phyloP scores from a whole-genome alignment of 176 grass and related monocot genomes.

The Eremochloa ophiuroides region DNA sequence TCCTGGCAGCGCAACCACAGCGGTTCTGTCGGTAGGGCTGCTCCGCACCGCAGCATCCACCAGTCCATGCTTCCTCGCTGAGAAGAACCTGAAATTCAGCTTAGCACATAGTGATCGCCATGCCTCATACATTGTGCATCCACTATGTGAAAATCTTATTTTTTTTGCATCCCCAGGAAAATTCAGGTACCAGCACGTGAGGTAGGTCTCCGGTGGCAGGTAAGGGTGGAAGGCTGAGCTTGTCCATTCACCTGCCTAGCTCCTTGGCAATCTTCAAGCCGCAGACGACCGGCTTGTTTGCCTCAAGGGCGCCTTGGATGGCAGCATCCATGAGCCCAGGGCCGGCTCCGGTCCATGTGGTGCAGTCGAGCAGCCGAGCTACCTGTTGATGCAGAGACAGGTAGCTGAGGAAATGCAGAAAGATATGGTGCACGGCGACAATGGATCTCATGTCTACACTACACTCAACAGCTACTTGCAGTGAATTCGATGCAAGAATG shows the following conservation, averaged over 20 bases:
- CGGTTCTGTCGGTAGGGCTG: conserved; percentile 41
- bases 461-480: neutral
- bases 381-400: conserved; percentile 20
- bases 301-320: conserved; percentile 55
- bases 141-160: neutral
- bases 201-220: conserved; percentile 54
- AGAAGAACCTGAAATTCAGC: conserved; percentile 74
- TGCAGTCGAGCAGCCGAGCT: conserved; percentile 68
- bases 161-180: neutral
- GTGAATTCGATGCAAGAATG: neutral
- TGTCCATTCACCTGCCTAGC: conserved; percentile 79
- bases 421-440: neutral
- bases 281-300: conserved; percentile 51
- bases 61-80: conserved; percentile 79
- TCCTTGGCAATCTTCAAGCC: conserved; percentile 87
- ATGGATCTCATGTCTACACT: neutral
- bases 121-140: neutral
- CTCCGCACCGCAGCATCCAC: conserved; percentile 76
- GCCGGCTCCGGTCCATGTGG: conserved; percentile 76
- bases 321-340: conserved; percentile 90
- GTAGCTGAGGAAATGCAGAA: neutral
- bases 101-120: neutral
- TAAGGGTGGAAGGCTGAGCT: conserved; percentile 73
- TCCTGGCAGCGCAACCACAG: conserved; percentile 52
- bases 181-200: conserved; percentile 73